These are phyloP conservation scores for Dictyostelium intermedium DNA, from an alignment of 78 protist genomes.

Conservation along the genomic window DNA sequence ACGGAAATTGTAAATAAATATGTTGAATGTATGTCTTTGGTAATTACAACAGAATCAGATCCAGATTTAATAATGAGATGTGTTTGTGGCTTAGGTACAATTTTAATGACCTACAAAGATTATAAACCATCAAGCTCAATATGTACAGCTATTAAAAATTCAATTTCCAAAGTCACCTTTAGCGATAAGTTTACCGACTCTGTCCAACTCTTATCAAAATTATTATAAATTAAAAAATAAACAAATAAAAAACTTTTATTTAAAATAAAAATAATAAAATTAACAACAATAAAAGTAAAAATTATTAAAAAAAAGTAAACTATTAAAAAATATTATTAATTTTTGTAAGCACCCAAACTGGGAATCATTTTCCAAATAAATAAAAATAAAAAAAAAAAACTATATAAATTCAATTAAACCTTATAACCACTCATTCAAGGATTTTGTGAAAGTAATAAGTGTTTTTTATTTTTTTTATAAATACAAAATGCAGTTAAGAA, in stretches of 20 bases:
- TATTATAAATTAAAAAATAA: background rate
- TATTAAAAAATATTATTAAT: background rate
- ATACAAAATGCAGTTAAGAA: no score
- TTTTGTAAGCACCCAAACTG: background rate
- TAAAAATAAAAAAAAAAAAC: background rate
- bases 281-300: background rate
- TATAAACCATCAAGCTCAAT: background rate
- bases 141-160: background rate
- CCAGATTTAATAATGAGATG: constrained; percentile 3
- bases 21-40: background rate
- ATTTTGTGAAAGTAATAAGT: background rate
- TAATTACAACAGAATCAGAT: background rate
- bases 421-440: background rate
- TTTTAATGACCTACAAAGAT: constrained; percentile 25
- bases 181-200: background rate
- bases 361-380: background rate
- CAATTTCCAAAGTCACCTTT: background rate
- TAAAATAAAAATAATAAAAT: no score
- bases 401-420: no score
- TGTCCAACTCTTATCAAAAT: background rate
- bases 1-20: background rate
- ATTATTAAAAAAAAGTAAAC: background rate
- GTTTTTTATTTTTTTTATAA: no score
- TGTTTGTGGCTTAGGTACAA: constrained; percentile 38
- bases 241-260: no score